Evolutionary conservation across 2,329 filamentous ascomycete genomes (phyloP).

Genomic region (Talaromyces sp.): DNA sequence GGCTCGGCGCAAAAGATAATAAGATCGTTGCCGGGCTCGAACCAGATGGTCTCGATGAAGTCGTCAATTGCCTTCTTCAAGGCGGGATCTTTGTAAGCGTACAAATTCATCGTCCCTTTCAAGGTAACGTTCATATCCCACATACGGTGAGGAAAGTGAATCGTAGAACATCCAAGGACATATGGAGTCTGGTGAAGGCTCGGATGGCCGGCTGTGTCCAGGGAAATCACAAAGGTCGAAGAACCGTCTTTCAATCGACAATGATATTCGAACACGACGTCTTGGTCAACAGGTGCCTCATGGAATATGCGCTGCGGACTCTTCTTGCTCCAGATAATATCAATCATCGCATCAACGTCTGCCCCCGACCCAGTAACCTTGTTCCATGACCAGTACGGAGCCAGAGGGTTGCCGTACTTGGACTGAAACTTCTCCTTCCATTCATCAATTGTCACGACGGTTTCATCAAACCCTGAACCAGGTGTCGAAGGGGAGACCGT

Average conservation of each 20-base stretch:
- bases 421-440: conserved; percentile 38
- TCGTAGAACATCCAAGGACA: conserved; percentile 36
- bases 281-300: conserved; percentile 24
- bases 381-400: conserved; percentile 2
- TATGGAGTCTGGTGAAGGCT: conserved; percentile 28
- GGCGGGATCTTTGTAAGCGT: conserved; percentile 26
- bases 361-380: conserved; percentile 29
- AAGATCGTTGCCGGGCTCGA: conserved; percentile 30
- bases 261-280: conserved; percentile 41
- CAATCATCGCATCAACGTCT: conserved; percentile 42
- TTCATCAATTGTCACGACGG: conserved; percentile 24
- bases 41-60: conserved; percentile 37
- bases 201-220: conserved; percentile 36
- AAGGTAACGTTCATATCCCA: conserved; percentile 43
- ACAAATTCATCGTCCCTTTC: conserved; percentile 26
- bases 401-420: conserved; percentile 15
- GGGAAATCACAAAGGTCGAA: conserved; percentile 30
- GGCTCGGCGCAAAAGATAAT: conserved; percentile 32
- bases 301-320: conserved; percentile 31
- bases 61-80: conserved; percentile 31
- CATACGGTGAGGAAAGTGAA: conserved; percentile 40
- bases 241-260: conserved; percentile 35
- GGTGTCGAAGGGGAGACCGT: conserved; percentile 25
- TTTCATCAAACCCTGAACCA: conserved; percentile 27
- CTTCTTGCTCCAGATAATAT: conserved; percentile 30